phyloP scores from a whole-genome alignment of 148 eudicot genomes.

The Nepenthes gracilis region DNA sequence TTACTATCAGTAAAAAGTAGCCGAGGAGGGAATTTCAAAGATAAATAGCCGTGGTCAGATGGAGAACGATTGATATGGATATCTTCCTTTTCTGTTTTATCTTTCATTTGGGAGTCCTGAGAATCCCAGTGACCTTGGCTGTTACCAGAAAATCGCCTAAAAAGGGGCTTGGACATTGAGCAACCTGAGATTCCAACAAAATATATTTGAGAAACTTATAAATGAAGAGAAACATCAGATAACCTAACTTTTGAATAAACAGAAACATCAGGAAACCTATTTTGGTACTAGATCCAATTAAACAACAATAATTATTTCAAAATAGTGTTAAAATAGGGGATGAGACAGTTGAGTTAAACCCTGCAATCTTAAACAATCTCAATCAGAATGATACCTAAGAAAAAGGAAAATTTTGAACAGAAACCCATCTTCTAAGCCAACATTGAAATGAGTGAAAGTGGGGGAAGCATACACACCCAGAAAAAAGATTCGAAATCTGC shows the following conservation, averaged over 20 bases:
- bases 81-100: constrained; percentile 64
- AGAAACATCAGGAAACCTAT: neutral
- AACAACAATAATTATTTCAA: neutral
- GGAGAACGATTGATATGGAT: constrained; percentile 27
- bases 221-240: neutral
- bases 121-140: constrained; percentile 45
- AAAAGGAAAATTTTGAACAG: too few relatives aligned
- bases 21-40: constrained; percentile 37
- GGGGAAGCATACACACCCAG: too few relatives aligned
- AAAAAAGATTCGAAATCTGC: too few relatives aligned
- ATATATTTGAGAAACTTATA: neutral
- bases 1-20: constrained; percentile 32
- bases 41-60: constrained; percentile 33
- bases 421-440: too few relatives aligned
- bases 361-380: too few relatives aligned
- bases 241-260: neutral
- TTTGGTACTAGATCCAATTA: neutral
- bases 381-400: too few relatives aligned
- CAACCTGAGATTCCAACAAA: neutral
- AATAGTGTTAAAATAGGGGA: too few relatives aligned
- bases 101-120: constrained; percentile 76
- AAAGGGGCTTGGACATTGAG: constrained; percentile 85
- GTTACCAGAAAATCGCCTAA: constrained; percentile 51
- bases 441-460: too few relatives aligned
- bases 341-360: too few relatives aligned